These are phyloP conservation scores for Whalleya microplaca DNA, from an alignment of 2,329 filamentous ascomycete genomes.

Conservation along the genomic window DNA sequence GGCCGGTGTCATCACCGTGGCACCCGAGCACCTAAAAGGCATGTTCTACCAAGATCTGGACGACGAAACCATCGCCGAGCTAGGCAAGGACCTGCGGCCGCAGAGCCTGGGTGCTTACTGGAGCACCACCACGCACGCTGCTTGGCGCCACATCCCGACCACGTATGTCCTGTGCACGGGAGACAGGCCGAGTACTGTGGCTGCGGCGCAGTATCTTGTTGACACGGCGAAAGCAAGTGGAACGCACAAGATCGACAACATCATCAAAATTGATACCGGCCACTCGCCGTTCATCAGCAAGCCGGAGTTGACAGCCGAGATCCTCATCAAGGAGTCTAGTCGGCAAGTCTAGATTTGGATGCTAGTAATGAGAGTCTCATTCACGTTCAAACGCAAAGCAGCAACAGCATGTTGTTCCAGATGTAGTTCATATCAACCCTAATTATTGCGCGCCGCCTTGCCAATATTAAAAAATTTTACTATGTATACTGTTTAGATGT, in stretches of 20 bases:
- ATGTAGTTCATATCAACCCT: background rate
- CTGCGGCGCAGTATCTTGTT: conserved; percentile 19
- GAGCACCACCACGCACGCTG: conserved; percentile 27
- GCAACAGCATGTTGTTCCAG: too few relatives aligned
- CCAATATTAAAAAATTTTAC: background rate
- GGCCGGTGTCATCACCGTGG: conserved; percentile 24
- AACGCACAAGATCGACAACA: conserved; percentile 23
- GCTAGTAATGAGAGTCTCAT: background rate
- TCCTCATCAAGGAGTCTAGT: conserved; percentile 19
- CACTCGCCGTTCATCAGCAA: conserved; percentile 31
- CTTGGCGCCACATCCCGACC: conserved; percentile 30
- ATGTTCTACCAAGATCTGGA: conserved; percentile 34
- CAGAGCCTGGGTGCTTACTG: conserved; percentile 30
- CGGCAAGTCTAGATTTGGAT: background rate
- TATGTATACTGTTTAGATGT: background rate
- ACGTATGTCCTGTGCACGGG: conserved; percentile 25
- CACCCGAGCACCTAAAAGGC: conserved; percentile 25
- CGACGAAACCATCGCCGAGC: conserved; percentile 20
- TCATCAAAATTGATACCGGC: conserved; percentile 27
- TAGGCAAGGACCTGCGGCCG: conserved; percentile 24
- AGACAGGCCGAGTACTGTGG: conserved; percentile 19
- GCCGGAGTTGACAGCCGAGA: conserved; percentile 24
- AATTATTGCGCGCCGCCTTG: background rate
- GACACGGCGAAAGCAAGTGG: conserved; percentile 21
- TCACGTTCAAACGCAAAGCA: too few relatives aligned